These are phyloP conservation scores for Auriscalpium vulgare DNA, from an alignment of 768 basidiomycete species.

Conservation along the genomic window DNA sequence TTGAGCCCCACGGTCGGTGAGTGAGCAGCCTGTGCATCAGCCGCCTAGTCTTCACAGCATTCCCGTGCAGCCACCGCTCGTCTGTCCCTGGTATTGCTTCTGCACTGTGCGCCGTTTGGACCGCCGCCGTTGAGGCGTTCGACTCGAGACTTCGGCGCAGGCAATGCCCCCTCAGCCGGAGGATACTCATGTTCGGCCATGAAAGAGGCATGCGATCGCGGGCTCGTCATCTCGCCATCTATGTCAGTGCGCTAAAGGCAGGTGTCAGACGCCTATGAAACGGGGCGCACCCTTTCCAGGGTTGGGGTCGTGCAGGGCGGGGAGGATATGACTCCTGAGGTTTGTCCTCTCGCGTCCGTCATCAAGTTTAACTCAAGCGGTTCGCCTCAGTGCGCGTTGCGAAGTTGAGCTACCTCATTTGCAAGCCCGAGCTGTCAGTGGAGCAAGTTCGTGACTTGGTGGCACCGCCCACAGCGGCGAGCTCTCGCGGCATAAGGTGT, in stretches of 20 bases:
- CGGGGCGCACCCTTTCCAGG: constrained; percentile 59
- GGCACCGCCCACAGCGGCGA: constrained; percentile 77
- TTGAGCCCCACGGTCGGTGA: constrained; percentile 78
- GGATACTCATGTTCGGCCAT: constrained; percentile 71
- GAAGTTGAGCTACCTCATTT: constrained; percentile 85
- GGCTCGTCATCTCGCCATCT: constrained; percentile 83
- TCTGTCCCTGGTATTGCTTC: constrained; percentile 79
- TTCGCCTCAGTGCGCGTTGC: constrained; percentile 67
- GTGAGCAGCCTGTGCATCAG: constrained; percentile 15
- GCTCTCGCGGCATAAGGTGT: constrained; percentile 47
- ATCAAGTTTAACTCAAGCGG: neutral
- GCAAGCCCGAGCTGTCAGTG: constrained; percentile 68
- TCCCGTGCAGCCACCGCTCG: constrained; percentile 59
- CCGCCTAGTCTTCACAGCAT: no score
- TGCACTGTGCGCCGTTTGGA: constrained; percentile 65
- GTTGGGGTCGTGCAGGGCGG: constrained; percentile 78
- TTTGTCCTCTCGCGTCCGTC: constrained; percentile 22
- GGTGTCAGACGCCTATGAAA: constrained; percentile 83
- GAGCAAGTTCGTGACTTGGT: constrained; percentile 70
- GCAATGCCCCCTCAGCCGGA: constrained; percentile 82
- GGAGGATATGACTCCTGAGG: constrained; percentile 98
- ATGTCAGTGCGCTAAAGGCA: constrained; percentile 84
- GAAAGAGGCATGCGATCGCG: constrained; percentile 73
- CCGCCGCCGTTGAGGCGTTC: no score
- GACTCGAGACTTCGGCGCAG: constrained; percentile 94